phyloP scores from a whole-genome alignment of 176 grass and related monocot genomes.

The Rhynchospora pubera region DNA sequence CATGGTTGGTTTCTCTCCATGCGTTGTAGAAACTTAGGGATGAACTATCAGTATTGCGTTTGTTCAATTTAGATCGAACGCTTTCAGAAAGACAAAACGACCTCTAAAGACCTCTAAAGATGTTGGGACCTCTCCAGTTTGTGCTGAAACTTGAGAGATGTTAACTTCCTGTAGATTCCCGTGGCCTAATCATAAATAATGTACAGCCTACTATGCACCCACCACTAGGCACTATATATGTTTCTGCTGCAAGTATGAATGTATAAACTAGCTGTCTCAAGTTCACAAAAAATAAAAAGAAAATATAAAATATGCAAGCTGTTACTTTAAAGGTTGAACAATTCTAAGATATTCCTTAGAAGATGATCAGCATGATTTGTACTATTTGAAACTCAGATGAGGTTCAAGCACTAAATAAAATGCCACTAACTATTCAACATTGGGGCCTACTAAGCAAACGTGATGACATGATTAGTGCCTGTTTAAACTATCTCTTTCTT shows the following conservation, averaged over 20 bases:
- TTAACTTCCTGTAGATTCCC: neutral
- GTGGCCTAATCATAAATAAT: neutral
- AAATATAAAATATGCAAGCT: neutral
- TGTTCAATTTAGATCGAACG: neutral
- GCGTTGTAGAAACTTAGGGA: neutral
- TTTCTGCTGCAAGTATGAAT: neutral
- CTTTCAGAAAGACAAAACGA: neutral
- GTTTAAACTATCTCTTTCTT: conserved; percentile 4
- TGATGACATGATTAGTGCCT: conserved; percentile 21
- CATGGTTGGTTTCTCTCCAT: neutral
- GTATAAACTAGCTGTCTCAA: neutral
- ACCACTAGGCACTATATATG: neutral
- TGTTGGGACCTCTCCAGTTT: neutral
- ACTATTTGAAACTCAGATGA: neutral
- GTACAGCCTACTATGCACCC: neutral
- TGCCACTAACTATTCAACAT: conserved; percentile 5
- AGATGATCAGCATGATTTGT: conserved; percentile 11
- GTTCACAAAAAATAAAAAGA: neutral
- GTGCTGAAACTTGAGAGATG: neutral
- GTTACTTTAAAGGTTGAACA: neutral
- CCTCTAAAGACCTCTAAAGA: neutral
- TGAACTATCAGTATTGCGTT: neutral
- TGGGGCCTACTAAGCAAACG: conserved; percentile 16
- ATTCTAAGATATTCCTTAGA: neutral
- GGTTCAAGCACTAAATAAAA: neutral